Evolutionary conservation across 2,329 filamentous ascomycete genomes (phyloP).

Genomic region (Orbilia quercus): DNA sequence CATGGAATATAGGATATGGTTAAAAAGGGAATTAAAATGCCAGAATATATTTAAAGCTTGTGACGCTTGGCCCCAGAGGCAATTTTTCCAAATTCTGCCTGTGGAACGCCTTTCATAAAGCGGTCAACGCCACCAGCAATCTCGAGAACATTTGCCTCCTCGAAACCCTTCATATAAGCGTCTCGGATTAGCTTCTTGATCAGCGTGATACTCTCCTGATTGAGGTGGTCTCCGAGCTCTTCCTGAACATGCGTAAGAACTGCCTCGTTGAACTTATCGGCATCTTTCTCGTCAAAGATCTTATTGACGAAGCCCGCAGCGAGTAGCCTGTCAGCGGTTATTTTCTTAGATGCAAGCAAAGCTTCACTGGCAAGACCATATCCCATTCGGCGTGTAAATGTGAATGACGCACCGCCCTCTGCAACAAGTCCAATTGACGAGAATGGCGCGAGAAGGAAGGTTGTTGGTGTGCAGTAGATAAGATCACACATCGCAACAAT

Average conservation of each 20-base stretch:
- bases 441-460: constrained; percentile 89
- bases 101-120: constrained; percentile 82
- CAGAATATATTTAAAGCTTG: constrained; percentile 73
- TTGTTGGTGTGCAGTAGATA: constrained; percentile 73
- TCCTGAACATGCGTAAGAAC: constrained; percentile 86
- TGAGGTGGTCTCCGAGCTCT: constrained; percentile 80
- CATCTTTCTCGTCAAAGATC: constrained; percentile 75
- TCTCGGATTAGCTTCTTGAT: constrained; percentile 86
- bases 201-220: constrained; percentile 78
- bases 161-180: constrained; percentile 77
- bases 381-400: constrained; percentile 82
- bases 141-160: constrained; percentile 82
- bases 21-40: neutral
- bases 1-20: neutral
- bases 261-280: constrained; percentile 74
- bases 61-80: constrained; percentile 91
- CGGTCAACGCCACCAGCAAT: constrained; percentile 85
- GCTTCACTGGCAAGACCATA: constrained; percentile 88
- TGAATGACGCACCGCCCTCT: constrained; percentile 83
- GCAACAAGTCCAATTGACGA: constrained; percentile 87
- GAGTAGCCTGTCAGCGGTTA: constrained; percentile 78
- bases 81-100: constrained; percentile 87
- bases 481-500: constrained; percentile 88
- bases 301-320: constrained; percentile 85
- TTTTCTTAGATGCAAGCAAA: constrained; percentile 85